Evolutionary conservation across 192 early-diverging fungal genomes (phyloP).

Genomic region (Radiomyces spectabilis): DNA sequence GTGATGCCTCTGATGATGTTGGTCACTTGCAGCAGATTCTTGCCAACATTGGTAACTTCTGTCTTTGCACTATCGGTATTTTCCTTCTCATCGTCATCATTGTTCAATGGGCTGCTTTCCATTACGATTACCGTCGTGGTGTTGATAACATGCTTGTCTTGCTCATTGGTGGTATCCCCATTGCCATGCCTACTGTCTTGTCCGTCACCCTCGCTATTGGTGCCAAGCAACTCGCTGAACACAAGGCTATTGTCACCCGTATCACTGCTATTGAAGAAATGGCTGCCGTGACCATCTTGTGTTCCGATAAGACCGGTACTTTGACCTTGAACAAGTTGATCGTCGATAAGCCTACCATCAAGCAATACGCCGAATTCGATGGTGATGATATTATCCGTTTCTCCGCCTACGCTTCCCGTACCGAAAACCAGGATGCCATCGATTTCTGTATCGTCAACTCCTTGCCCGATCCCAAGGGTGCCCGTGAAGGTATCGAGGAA

Average conservation of each 20-base stretch:
- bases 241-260: constrained; percentile 74
- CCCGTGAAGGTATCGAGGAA: constrained; percentile 59
- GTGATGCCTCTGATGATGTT: constrained; percentile 63
- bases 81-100: constrained; percentile 63
- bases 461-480: constrained; percentile 42
- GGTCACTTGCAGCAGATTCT: constrained; percentile 70
- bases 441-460: constrained; percentile 70
- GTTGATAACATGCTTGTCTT: constrained; percentile 75
- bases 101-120: constrained; percentile 63
- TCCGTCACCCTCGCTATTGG: constrained; percentile 73
- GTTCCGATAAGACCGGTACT: constrained; percentile 94
- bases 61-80: constrained; percentile 61
- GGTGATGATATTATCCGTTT: constrained; percentile 55
- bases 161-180: constrained; percentile 76
- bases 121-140: constrained; percentile 62
- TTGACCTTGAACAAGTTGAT: constrained; percentile 80
- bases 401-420: constrained; percentile 68
- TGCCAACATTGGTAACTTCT: constrained; percentile 71
- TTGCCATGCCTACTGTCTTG: constrained; percentile 76
- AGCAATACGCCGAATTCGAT: constrained; percentile 54
- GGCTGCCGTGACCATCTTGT: constrained; percentile 72
- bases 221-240: constrained; percentile 70
- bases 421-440: constrained; percentile 73
- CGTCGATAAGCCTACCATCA: constrained; percentile 62
- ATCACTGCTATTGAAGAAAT: constrained; percentile 76